Evolutionary conservation across 805 yeast species (phyloP).

Genomic region (Wickerhamomyces chambardii): DNA sequence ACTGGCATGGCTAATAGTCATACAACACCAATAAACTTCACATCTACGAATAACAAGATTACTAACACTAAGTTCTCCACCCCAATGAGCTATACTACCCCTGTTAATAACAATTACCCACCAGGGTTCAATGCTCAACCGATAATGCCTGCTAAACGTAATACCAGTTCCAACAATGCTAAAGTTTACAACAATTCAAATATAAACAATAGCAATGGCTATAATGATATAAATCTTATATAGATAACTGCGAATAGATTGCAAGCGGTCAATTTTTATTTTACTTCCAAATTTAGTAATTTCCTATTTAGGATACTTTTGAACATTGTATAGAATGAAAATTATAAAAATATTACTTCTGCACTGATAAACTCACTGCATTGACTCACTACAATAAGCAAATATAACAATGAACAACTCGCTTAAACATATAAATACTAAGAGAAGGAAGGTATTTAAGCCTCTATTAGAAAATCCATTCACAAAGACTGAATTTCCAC

Average conservation of each 20-base stretch:
- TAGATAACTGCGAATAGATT: background rate
- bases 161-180: background rate
- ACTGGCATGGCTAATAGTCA: too few species aligned
- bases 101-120: background rate
- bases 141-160: background rate
- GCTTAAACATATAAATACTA: conserved; percentile 38
- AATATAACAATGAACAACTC: conserved; percentile 19
- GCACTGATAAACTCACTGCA: too few species aligned
- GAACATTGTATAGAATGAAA: too few species aligned
- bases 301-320: too few species aligned
- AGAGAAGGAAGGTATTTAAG: conserved; percentile 48
- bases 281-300: too few species aligned
- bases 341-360: too few species aligned
- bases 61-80: too few species aligned
- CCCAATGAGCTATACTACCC: too few species aligned
- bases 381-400: background rate
- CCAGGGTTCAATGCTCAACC: background rate
- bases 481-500: conserved; percentile 37
- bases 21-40: too few species aligned
- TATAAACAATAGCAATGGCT: background rate
- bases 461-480: conserved; percentile 61
- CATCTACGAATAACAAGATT: too few species aligned
- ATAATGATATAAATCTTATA: background rate
- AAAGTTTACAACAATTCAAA: background rate
- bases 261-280: too few species aligned